Evolutionary conservation across 2,329 filamentous ascomycete species (phyloP).

Genomic region (Helotiales sp.): DNA sequence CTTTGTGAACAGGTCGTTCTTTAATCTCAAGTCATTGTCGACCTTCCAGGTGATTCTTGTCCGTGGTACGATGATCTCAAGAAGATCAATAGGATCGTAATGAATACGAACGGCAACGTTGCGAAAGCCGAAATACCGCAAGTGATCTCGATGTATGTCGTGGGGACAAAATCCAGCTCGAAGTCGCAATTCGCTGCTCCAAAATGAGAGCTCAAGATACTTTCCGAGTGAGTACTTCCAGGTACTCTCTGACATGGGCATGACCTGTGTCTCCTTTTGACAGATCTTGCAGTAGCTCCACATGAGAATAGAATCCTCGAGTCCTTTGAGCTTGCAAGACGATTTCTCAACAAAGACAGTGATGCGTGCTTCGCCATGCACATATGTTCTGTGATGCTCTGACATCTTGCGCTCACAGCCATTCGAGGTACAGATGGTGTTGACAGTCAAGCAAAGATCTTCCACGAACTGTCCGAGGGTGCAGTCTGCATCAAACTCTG

Average conservation of each 20-base stretch:
- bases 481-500: conserved; percentile 78
- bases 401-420: conserved; percentile 88
- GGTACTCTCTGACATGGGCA: conserved; percentile 89
- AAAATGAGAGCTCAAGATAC: conserved; percentile 96
- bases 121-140: conserved; percentile 89
- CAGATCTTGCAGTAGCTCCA: conserved; percentile 97
- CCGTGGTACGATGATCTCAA: conserved; percentile 92
- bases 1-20: conserved; percentile 86
- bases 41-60: conserved; percentile 97
- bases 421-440: conserved; percentile 78
- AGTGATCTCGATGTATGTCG: conserved; percentile 89
- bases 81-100: conserved; percentile 88
- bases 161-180: conserved; percentile 81
- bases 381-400: conserved; percentile 94
- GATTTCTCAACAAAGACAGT: conserved; percentile 87
- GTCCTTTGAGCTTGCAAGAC: conserved; percentile 65
- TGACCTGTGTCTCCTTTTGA: conserved; percentile 85
- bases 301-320: conserved; percentile 85
- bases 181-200: conserved; percentile 82
- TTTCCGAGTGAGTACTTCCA: conserved; percentile 99
- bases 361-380: conserved; percentile 92
- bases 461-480: conserved; percentile 95
- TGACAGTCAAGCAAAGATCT: conserved; percentile 78
- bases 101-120: conserved; percentile 88
- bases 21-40: conserved; percentile 87